Evolutionary conservation across 2,329 filamentous ascomycete species (phyloP), one percentile per base, ranked within the genome.

Genomic region (Pseudogymnoascus sp.): DNA sequence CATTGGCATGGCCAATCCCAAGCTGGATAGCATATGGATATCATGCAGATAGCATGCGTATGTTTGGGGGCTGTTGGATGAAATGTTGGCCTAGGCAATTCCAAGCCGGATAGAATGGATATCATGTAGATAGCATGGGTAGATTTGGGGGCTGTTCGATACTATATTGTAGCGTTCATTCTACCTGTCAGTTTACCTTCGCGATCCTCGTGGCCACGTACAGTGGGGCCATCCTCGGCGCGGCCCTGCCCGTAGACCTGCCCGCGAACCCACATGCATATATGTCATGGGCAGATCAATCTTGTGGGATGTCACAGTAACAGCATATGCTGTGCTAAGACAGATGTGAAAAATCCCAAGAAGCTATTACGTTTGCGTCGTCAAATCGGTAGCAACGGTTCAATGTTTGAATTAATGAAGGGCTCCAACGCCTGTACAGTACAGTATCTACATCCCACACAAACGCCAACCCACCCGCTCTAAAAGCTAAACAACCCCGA

Each of bases 401-500:
- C 24, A 56, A 56, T 31, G 46, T 12, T 33, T 56, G 46, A 33
- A 56, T 19, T 56, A 33, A 31, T 19, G 46, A 33, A 56, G 31
- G 8, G 26, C 46, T 56, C 46, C 26, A 16, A 5, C 26, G 26
- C 24, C 46, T 5, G 12, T 50, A 50, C 33, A 14, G 12, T 50
- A 50, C 31, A 33, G 28, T 33, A 33, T 56, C 26, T 56, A 56
- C 46, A 56, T 19, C 43, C 43, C 46, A 56, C 12, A 22, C 43
- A 53, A 46, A 26, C 41, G 41, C 41, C 41, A 46, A 4, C 22
- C 22, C 2, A 12, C 26, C 46, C 26, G 7, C n/a, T 56, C 10
- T 43, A 77, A 63, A 77, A 78, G 63, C 72, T 75, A 59, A 78
- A 78, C 50, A 78, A 66, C 1, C 75, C 76, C 63, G 74, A 75